Conservation (phyloP, 2,329 filamentous ascomycete species). For the Pseudohalonectria lignicola region DNA sequence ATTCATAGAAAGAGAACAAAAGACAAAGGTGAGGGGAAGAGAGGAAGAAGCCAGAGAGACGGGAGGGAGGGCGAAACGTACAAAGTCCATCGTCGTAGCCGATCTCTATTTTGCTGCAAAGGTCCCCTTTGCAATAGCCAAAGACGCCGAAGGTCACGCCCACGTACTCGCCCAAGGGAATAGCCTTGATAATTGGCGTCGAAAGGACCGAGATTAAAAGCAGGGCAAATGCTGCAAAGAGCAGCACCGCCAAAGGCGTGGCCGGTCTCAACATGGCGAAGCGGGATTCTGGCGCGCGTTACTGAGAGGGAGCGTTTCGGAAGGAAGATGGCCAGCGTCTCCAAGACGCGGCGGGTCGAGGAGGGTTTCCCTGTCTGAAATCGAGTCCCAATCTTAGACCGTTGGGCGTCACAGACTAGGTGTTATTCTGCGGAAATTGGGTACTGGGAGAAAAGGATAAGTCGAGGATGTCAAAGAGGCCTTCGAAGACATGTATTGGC, state of each 20-base stretch:
- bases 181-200: constrained; percentile 74
- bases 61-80: constrained; percentile 1
- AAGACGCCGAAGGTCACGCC: constrained; percentile 84
- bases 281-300: too few relatives aligned
- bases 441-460: too few relatives aligned
- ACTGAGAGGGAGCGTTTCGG: too few relatives aligned
- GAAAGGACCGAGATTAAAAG: constrained; percentile 83
- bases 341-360: too few relatives aligned
- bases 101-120: constrained; percentile 65
- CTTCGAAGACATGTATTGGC: too few relatives aligned
- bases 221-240: constrained; percentile 75
- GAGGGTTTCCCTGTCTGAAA: too few relatives aligned
- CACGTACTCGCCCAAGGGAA: constrained; percentile 69
- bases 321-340: too few relatives aligned
- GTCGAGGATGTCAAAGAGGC: too few relatives aligned
- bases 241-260: constrained; percentile 78
- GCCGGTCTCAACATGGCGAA: constrained; percentile 82
- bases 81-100: constrained; percentile 61
- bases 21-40: not conserved
- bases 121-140: constrained; percentile 61
- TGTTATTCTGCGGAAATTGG: too few relatives aligned
- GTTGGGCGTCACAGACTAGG: too few relatives aligned
- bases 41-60: constrained; percentile 1
- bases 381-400: too few relatives aligned
- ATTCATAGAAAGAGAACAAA: too few relatives aligned